A percentile compares a stretch with the other conserved stretches of the same genome.
phyloP scores from a whole-genome alignment of 2,329 filamentous ascomycete species.

The Claviceps sp. region DNA sequence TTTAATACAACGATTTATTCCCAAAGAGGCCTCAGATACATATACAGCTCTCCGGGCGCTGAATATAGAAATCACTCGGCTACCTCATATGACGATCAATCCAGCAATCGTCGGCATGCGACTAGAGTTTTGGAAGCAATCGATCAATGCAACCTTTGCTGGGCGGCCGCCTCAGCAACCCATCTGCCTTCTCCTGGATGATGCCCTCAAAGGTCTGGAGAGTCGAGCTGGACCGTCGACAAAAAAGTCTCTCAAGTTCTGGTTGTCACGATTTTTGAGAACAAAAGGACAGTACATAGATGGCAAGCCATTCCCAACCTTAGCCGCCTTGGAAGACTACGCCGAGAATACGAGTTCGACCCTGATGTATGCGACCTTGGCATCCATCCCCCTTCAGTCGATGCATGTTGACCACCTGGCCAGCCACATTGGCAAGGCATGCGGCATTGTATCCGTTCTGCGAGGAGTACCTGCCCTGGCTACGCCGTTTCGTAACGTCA shows the following conservation, averaged over 20 bases:
- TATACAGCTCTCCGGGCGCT: slow-evolving; percentile 86
- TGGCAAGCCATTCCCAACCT: slow-evolving; percentile 64
- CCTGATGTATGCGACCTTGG: slow-evolving; percentile 76
- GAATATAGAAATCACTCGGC: slow-evolving; percentile 81
- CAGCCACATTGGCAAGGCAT: slow-evolving; percentile 88
- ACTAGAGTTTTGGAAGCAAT: slow-evolving; percentile 90
- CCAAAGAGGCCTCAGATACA: slow-evolving; percentile 57
- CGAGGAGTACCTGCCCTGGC: slow-evolving; percentile 81
- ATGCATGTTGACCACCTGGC: slow-evolving; percentile 85
- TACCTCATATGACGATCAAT: slow-evolving; percentile 81
- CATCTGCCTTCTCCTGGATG: slow-evolving; percentile 70
- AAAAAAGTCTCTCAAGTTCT: slow-evolving; percentile 49
- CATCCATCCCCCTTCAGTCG: slow-evolving; percentile 64
- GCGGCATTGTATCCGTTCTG: slow-evolving; percentile 76
- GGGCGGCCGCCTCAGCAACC: slow-evolving; percentile 78
- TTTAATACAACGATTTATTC: slow-evolving; percentile 74
- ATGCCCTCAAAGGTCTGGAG: slow-evolving; percentile 52
- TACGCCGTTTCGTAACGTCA: slow-evolving; percentile 44
- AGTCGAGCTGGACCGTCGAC: slow-evolving; percentile 26
- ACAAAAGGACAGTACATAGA: slow-evolving; percentile 72
- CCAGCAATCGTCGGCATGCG: slow-evolving; percentile 79
- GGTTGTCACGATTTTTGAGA: slow-evolving; percentile 64
- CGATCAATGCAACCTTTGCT: slow-evolving; percentile 63
- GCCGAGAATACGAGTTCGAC: slow-evolving; percentile 93
- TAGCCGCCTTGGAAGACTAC: slow-evolving; percentile 70